phyloP scores from a whole-genome alignment of 352 stramenopile genomes.

The Phytophthora citricola region DNA sequence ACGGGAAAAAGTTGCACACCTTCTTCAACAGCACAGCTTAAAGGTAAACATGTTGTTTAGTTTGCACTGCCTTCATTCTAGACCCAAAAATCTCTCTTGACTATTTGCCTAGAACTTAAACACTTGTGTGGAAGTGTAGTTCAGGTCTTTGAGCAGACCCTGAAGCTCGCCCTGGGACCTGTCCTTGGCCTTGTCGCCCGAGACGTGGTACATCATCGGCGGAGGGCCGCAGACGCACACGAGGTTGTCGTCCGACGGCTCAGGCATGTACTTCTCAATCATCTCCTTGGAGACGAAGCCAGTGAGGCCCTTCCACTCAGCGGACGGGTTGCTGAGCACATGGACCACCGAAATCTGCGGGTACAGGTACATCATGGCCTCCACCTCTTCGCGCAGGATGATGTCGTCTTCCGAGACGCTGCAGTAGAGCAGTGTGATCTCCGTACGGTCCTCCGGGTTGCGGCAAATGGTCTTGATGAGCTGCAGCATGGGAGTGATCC shows the following conservation, averaged over 20 bases:
- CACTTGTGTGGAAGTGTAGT: constrained; percentile 81
- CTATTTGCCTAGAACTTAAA: constrained; percentile 79
- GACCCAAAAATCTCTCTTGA: constrained; percentile 22
- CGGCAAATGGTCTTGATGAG: constrained; percentile 85
- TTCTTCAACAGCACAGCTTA: constrained; percentile 84
- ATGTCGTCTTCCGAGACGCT: constrained; percentile 91
- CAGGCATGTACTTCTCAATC: constrained; percentile 83
- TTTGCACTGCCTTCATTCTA: constrained; percentile 25
- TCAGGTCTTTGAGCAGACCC: constrained; percentile 84
- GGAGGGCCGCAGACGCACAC: constrained; percentile 91
- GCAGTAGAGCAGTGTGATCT: constrained; percentile 87
- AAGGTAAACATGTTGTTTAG: constrained; percentile 6
- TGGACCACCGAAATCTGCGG: constrained; percentile 80
- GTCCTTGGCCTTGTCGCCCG: constrained; percentile 88
- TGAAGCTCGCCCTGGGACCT: constrained; percentile 85
- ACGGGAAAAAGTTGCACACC: constrained; percentile 77
- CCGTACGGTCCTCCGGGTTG: constrained; percentile 83
- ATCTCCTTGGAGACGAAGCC: constrained; percentile 89
- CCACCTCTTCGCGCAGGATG: constrained; percentile 87
- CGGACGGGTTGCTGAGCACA: constrained; percentile 74
- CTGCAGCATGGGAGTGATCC: constrained; percentile 92
- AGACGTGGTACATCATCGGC: constrained; percentile 92
- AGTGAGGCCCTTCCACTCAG: constrained; percentile 68
- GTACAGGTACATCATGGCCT: constrained; percentile 84
- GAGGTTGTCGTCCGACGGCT: constrained; percentile 77